Evolutionary conservation across 1,139 yeast species (phyloP).

Genomic region (Pneumocystis canis): DNA sequence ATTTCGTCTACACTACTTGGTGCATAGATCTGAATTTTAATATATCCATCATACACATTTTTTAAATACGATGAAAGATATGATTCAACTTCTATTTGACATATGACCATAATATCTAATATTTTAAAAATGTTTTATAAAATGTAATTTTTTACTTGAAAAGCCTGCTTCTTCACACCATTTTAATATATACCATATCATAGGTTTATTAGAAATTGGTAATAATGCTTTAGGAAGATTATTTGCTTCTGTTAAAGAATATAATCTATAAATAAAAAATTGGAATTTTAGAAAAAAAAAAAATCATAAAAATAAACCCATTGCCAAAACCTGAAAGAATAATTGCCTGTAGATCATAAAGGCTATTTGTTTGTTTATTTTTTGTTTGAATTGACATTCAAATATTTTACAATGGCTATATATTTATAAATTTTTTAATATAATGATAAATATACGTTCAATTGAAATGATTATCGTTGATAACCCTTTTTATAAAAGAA

Average conservation of each 20-base stretch:
- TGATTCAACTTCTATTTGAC: slow-evolving; percentile 29
- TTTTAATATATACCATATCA: slow-evolving; percentile 72
- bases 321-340: slow-evolving; percentile 13
- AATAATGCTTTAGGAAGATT: slow-evolving; percentile 58
- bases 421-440: too few relatives aligned
- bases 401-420: too few relatives aligned
- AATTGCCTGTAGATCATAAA: slow-evolving; percentile 11
- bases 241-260: slow-evolving; percentile 12
- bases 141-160: slow-evolving; percentile 28
- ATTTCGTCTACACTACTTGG: slow-evolving; percentile 12
- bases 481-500: too few relatives aligned
- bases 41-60: slow-evolving; percentile 14
- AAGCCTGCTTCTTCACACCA: slow-evolving; percentile 89
- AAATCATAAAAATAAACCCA: slow-evolving; percentile 1
- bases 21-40: slow-evolving; percentile 14
- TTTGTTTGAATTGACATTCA: neutral
- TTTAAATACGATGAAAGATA: slow-evolving; percentile 15
- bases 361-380: neutral
- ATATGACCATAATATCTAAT: slow-evolving; percentile 35
- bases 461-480: too few relatives aligned
- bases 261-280: slow-evolving; percentile 1
- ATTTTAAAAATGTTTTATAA: slow-evolving; percentile 10
- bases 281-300: neutral
- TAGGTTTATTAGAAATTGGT: slow-evolving; percentile 83
- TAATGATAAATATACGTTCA: too few relatives aligned